A percentile compares a stretch with the other conserved stretches of the same genome.
Evolutionary conservation across 2,329 filamentous ascomycete species (phyloP).

Genomic region (Calonectria fujianensis): DNA sequence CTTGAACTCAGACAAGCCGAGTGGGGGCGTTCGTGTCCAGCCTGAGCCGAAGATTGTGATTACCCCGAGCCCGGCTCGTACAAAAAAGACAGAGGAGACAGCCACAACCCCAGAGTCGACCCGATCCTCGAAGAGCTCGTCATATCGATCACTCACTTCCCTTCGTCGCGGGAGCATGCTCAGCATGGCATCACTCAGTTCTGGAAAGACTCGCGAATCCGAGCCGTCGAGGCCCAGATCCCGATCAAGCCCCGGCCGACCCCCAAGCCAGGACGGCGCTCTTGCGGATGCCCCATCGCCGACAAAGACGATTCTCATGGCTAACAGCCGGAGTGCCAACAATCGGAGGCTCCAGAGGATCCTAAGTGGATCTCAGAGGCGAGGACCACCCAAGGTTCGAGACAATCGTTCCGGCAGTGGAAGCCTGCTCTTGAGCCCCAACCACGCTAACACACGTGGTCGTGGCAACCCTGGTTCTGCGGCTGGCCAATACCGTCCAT

Average conservation of each 20-base stretch:
- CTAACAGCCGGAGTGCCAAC: not conserved
- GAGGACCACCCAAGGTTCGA: slow-evolving; percentile 47
- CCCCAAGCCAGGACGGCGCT: not conserved
- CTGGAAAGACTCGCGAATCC: slow-evolving; percentile 47
- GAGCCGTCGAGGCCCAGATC: slow-evolving; percentile 36
- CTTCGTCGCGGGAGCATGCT: slow-evolving; percentile 46
- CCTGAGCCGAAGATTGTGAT: slow-evolving; percentile 10
- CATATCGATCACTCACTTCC: slow-evolving; percentile 44
- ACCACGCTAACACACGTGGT: slow-evolving; percentile 1
- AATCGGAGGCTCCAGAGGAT: slow-evolving; percentile 47
- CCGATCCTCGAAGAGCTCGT: slow-evolving; percentile 37
- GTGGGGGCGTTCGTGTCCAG: not conserved
- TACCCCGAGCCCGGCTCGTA: not conserved
- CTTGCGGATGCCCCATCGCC: not conserved
- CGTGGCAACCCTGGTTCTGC: slow-evolving; percentile 49
- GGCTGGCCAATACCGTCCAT: slow-evolving; percentile 60
- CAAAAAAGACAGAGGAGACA: not conserved
- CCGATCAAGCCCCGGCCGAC: slow-evolving; percentile 35
- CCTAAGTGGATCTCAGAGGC: slow-evolving; percentile 46
- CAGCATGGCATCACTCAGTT: slow-evolving; percentile 48
- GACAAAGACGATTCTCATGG: slow-evolving; percentile 4
- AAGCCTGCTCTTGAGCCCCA: slow-evolving; percentile 57
- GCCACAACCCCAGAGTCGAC: not conserved
- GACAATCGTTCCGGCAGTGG: slow-evolving; percentile 36
- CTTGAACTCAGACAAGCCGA: not conserved